Evolutionary conservation across 2,329 filamentous ascomycete genomes (phyloP), one percentile per base, ranked within the genome.

Genomic region (Berkeleyomyces rouxiae): DNA sequence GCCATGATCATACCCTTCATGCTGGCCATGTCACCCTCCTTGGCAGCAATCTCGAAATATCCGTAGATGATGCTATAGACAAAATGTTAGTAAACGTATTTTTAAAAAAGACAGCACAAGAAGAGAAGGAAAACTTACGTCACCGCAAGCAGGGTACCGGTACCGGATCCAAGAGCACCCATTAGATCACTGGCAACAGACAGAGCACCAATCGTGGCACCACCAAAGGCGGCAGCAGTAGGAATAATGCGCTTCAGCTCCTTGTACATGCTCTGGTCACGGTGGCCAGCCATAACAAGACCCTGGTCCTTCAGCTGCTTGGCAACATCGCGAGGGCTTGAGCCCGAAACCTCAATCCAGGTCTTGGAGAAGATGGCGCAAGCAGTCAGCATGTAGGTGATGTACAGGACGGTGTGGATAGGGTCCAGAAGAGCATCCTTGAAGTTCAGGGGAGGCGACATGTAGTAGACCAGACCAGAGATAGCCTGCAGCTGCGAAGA

Each of bases 211-310:
- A 99, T 99, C 81, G 92, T 97, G 68, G 93, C 93, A 82, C 93
- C 93, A 76, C 95, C 93, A 69, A 99, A 99, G 70, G 95, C 93
- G 67, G 93, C 93, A 66, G 93, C 95, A 65, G 93, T 97, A 67
- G 93, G 95, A 68, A 99, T 99, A 71, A 99, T 93, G 72, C 93
- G 88, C 88, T 99, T 99, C 67, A 99, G 84, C 79, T 99, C 93
- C 82, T 95, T 95, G 85, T 99, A 99, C 93, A 99, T 99, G 81
- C 88, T 95, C 82, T 97, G 92, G 76, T 99, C 95, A 78, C 93
- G 89, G 81, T 99, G 93, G 72, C 93, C 93, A 71, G 93, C 92
- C 95, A 99, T 99, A 69, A 99, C 92, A 64, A 99, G 86, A 74
- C 93, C 93, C 78, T 99, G 93, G 72, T 99, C 95, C 85, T 99